A percentile compares a stretch with the other conserved stretches of the same genome.
Evolutionary conservation across 2,329 filamentous ascomycete species (phyloP).

Genomic region (Venturia nashicola): DNA sequence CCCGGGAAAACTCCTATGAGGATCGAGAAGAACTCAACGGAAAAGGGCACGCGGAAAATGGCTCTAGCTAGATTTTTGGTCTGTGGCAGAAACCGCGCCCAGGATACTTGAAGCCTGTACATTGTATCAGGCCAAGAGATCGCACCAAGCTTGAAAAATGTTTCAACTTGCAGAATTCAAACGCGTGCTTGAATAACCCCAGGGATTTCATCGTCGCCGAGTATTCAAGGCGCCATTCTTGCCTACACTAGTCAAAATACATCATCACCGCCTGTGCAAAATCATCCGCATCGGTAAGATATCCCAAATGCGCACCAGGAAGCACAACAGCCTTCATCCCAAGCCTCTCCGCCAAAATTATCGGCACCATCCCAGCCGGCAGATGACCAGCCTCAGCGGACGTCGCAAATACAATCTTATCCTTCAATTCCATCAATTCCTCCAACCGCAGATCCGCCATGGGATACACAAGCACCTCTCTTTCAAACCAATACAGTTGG

Average conservation of each 20-base stretch:
- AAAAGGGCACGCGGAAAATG: too few relatives aligned
- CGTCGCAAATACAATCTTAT: slow-evolving; percentile 12
- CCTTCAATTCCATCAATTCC: slow-evolving; percentile 4
- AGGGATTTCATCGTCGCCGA: background rate
- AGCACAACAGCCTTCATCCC: slow-evolving; percentile 11
- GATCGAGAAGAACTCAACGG: too few relatives aligned
- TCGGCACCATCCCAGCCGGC: slow-evolving; percentile 5
- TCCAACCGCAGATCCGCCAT: slow-evolving; percentile 9
- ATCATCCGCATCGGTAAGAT: slow-evolving; percentile 9
- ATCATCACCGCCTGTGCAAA: slow-evolving; percentile 5
- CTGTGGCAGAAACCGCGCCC: too few relatives aligned
- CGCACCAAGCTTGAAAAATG: too few relatives aligned
- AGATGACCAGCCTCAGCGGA: slow-evolving; percentile 7
- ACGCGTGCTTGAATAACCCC: too few relatives aligned
- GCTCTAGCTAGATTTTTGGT: too few relatives aligned
- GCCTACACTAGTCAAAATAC: slow-evolving; percentile 1
- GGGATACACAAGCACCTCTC: slow-evolving; percentile 13
- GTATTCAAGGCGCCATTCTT: too few relatives aligned
- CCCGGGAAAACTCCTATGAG: too few relatives aligned
- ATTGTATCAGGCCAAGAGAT: too few relatives aligned
- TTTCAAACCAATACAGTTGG: slow-evolving; percentile 13
- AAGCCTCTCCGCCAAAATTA: slow-evolving; percentile 10
- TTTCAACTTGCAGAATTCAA: too few relatives aligned
- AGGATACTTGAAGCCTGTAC: too few relatives aligned
- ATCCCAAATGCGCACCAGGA: slow-evolving; percentile 12